Evolutionary conservation across 176 grass and related monocot genomes (phyloP).

Genomic region (Triticum monococcum): DNA sequence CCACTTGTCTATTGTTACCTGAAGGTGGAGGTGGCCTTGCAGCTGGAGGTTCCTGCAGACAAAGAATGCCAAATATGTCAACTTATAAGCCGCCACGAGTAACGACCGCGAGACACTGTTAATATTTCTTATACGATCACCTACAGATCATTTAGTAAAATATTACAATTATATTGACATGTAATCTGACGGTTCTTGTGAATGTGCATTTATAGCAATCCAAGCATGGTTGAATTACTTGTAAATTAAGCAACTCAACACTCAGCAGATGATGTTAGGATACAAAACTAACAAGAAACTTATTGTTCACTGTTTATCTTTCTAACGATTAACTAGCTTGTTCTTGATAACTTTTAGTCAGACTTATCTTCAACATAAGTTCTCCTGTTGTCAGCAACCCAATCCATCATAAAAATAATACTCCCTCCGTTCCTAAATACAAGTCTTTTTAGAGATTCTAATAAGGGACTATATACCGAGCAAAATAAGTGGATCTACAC

Average conservation of each 20-base stretch:
- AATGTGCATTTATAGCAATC: not conserved
- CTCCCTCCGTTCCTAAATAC: too few species aligned
- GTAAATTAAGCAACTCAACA: not conserved
- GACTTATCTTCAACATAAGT: not conserved
- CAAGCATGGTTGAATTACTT: conserved; percentile 5
- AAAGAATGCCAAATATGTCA: conserved; percentile 30
- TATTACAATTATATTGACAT: too few species aligned
- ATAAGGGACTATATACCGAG: too few species aligned
- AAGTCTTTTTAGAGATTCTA: too few species aligned
- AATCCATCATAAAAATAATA: not conserved
- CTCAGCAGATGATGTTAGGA: not conserved
- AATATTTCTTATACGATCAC: not conserved
- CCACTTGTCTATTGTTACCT: conserved; percentile 11
- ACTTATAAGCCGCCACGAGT: conserved; percentile 9
- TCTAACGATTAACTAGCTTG: not conserved
- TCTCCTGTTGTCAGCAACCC: not conserved
- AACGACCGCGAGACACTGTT: not conserved
- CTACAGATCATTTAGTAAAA: not conserved
- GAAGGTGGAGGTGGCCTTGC: conserved; percentile 17
- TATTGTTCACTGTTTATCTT: not conserved
- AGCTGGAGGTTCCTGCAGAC: conserved; percentile 37
- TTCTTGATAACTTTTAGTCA: conserved; percentile 5
- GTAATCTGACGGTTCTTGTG: not conserved
- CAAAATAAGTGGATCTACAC: too few species aligned
- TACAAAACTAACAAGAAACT: not conserved